These are phyloP conservation scores for Fraxinus greggii DNA, from an alignment of 305 asterid genomes.

Conservation along the genomic window DNA sequence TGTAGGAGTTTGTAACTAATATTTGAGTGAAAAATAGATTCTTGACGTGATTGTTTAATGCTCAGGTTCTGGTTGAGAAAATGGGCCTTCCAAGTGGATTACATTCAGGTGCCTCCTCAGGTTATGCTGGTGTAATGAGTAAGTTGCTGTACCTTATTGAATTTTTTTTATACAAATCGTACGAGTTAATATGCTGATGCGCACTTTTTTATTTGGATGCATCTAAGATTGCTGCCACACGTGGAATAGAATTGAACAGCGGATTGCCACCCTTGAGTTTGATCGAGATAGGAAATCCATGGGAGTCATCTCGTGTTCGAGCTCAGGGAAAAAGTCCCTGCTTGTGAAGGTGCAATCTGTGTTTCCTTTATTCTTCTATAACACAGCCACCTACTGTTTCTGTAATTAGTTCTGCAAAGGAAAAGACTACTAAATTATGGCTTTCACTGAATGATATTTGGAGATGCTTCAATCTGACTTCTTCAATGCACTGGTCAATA, in stretches of 20 bases:
- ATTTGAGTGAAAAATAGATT: slow-evolving; percentile 6
- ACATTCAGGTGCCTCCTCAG: slow-evolving; percentile 44
- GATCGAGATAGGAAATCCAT: slow-evolving; percentile 93
- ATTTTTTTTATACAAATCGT: slow-evolving; percentile 3
- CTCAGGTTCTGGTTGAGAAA: slow-evolving; percentile 92
- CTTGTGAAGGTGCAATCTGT: slow-evolving; percentile 68
- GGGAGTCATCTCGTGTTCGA: slow-evolving; percentile 74
- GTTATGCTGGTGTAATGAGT: slow-evolving; percentile 58
- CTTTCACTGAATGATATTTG: background rate
- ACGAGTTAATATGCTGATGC: slow-evolving; percentile 25
- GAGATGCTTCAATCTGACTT: slow-evolving; percentile 2
- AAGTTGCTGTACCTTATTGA: slow-evolving; percentile 31
- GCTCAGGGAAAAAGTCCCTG: slow-evolving; percentile 56
- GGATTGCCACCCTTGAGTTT: slow-evolving; percentile 94
- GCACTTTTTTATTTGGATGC: slow-evolving; percentile 5
- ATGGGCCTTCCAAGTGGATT: slow-evolving; percentile 81
- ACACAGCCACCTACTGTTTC: background rate
- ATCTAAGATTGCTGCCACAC: slow-evolving; percentile 61
- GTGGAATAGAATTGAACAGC: slow-evolving; percentile 70
- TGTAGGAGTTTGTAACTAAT: background rate
- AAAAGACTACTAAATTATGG: background rate
- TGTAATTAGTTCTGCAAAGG: background rate
- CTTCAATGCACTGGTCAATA: background rate
- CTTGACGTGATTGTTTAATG: slow-evolving; percentile 22
- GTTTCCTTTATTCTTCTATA: background rate